Conservation (phyloP, 768 basidiomycete genomes). For the Daedaleopsis sinensis region DNA sequence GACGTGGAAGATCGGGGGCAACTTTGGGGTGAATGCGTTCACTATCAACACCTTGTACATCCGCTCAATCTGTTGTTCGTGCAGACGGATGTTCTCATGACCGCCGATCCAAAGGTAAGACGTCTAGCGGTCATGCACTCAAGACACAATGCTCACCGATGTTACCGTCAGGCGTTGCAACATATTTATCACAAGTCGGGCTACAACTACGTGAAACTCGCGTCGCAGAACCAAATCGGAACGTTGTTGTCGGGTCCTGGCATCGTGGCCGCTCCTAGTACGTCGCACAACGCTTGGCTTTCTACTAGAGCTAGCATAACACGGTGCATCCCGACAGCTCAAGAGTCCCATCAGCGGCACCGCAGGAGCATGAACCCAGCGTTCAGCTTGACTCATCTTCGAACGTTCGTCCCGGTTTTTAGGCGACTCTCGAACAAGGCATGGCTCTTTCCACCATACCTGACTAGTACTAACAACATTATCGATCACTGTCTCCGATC, state of each 20-base stretch:
- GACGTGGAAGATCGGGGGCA: conserved; percentile 15
- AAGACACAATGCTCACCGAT: background rate
- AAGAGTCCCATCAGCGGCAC: conserved; percentile 20
- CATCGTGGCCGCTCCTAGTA: conserved; percentile 2
- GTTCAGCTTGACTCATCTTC: conserved; percentile 21
- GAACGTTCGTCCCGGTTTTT: conserved; percentile 22
- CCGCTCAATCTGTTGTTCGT: no score
- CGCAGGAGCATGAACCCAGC: conserved; percentile 24
- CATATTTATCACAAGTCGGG: conserved; percentile 29
- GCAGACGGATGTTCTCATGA: conserved; percentile 8
- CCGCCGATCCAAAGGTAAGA: conserved; percentile 15
- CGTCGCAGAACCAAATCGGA: conserved; percentile 1
- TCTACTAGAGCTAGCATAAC: no score
- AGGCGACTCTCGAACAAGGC: conserved; percentile 22
- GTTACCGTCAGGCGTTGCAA: conserved; percentile 25
- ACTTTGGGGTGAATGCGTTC: conserved; percentile 22
- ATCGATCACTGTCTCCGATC: no score
- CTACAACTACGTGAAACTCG: conserved; percentile 26
- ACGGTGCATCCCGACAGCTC: background rate
- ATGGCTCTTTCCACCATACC: no score
- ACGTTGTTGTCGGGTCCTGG: conserved; percentile 4
- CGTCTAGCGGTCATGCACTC: no score
- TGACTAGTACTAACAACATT: no score
- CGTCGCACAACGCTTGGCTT: background rate
- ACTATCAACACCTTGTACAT: background rate